These are phyloP conservation scores for Pseudogymnoascus sp. DNA, from an alignment of 2,329 filamentous ascomycete species.

Conservation along the genomic window DNA sequence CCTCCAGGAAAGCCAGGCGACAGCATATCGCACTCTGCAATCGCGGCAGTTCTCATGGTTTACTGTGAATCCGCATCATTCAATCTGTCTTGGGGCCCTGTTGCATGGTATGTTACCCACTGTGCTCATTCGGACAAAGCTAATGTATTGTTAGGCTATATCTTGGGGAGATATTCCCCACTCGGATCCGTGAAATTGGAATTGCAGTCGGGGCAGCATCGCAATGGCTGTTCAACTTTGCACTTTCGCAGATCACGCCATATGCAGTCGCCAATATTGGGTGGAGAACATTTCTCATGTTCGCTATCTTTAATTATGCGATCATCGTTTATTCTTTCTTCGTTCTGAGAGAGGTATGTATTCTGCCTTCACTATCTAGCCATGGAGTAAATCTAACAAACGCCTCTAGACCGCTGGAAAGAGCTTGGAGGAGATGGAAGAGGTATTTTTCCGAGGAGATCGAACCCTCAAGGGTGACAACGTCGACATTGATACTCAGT, in stretches of 20 bases:
- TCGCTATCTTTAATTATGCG: constrained; percentile 37
- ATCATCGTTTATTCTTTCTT: constrained; percentile 40
- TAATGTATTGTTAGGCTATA: constrained; percentile 4
- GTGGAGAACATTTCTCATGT: constrained; percentile 40
- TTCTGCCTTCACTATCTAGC: not conserved
- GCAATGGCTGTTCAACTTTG: constrained; percentile 47
- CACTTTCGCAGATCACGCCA: constrained; percentile 41
- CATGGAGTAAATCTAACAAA: not conserved
- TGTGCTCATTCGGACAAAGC: no score
- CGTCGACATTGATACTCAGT: constrained; percentile 69
- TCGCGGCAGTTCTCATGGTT: constrained; percentile 42
- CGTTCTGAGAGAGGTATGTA: constrained; percentile 46
- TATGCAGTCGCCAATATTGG: constrained; percentile 42
- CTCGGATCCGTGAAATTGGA: constrained; percentile 41
- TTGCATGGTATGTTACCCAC: constrained; percentile 44
- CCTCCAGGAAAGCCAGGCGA: constrained; percentile 31
- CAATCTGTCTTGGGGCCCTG: constrained; percentile 43
- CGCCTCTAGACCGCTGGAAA: not conserved
- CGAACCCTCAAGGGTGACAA: constrained; percentile 88
- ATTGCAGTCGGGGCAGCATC: constrained; percentile 43
- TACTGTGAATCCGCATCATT: constrained; percentile 40
- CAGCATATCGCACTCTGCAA: constrained; percentile 24
- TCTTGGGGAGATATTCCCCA: constrained; percentile 40
- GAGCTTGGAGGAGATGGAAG: constrained; percentile 1
- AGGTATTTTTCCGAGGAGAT: constrained; percentile 36